Percentiles rank a stretch among this genome's conserved stretches.
phyloP scores from a whole-genome alignment of 192 early-diverging fungal species.

The Podila verticillata region DNA sequence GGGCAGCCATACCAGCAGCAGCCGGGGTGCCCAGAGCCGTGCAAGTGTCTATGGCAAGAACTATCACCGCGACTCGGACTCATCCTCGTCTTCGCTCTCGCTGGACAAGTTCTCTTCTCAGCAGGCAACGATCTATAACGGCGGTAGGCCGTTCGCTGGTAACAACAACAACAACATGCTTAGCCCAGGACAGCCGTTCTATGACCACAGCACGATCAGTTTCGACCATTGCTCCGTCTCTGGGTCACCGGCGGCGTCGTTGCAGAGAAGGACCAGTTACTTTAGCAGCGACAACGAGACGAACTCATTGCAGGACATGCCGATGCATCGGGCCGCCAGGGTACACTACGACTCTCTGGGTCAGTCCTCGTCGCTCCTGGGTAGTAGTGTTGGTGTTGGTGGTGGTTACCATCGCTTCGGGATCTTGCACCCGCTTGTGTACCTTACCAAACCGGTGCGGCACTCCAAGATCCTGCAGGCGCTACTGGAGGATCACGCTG shows the following conservation, averaged over 20 bases:
- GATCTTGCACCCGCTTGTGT: constrained; percentile 29
- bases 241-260: constrained; percentile 18
- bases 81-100: not conserved
- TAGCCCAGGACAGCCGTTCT: constrained; percentile 12
- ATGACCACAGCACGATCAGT: constrained; percentile 40
- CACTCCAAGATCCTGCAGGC: constrained; percentile 44
- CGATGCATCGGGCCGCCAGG: not conserved
- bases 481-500: constrained; percentile 9
- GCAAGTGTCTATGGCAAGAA: not conserved
- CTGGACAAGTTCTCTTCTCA: not conserved
- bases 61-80: not conserved
- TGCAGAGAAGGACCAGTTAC: constrained; percentile 19
- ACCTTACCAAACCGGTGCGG: constrained; percentile 42
- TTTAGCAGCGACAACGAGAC: constrained; percentile 48
- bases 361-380: not conserved
- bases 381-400: no score
- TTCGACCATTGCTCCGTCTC: constrained; percentile 24
- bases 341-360: not conserved
- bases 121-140: not conserved
- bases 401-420: constrained; percentile 4
- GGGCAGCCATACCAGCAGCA: not conserved
- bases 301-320: not conserved
- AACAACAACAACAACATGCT: no score
- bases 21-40: not conserved
- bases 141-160: not conserved